Evolutionary conservation across 352 stramenopile species (phyloP), one percentile per base, ranked within the genome.

Genomic region (Globisporangium heterothallicum): DNA sequence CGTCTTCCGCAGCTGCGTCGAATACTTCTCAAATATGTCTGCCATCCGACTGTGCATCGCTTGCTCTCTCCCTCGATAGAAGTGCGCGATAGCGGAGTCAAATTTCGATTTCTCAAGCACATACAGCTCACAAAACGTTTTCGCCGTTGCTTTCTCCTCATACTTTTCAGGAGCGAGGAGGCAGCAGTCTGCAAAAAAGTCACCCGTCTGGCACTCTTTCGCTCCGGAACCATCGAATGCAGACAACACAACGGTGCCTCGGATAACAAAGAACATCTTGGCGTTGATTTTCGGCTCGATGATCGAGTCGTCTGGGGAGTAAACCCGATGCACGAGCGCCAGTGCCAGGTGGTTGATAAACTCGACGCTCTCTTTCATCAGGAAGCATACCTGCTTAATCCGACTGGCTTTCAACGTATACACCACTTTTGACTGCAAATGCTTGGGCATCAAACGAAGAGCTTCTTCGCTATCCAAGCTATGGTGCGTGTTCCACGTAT

Each of bases 51-150:
- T 49, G 24, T 61, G 53, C 1, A 60, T 63, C 19, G 72, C 60
- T 1, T 40, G 12, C 12, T 77, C 61, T 21, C 35, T 46, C 0
- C 66, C 72, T 9, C 70, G 57, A 35, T 84, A 88, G 40, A 84
- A 92, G 16, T 73, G 63, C 7, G 22, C 26, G 9, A 90, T 53
- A 1, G 71, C 73, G 6, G 70, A 63, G 35, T 92, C 74, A 26
- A 92, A 87, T 2, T 71, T 67, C 2, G 56, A 48, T 43, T 86
- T 88, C 3, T 84, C 68, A 8, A 92, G 54, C 16, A 86, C 74
- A 40, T 88, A 88, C 2, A 92, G 64, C 42, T 92, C 81, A n/a
- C 78, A 92, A 49, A 92, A 92, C 0, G 81, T 88, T 52, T 86
- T 88, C 4, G 81, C 81, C 0, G 79, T 51, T 0, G 81, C 81